Evolutionary conservation across 148 eudicot species (phyloP), one percentile per base, ranked within the genome.

Genomic region (Silene latifolia): DNA sequence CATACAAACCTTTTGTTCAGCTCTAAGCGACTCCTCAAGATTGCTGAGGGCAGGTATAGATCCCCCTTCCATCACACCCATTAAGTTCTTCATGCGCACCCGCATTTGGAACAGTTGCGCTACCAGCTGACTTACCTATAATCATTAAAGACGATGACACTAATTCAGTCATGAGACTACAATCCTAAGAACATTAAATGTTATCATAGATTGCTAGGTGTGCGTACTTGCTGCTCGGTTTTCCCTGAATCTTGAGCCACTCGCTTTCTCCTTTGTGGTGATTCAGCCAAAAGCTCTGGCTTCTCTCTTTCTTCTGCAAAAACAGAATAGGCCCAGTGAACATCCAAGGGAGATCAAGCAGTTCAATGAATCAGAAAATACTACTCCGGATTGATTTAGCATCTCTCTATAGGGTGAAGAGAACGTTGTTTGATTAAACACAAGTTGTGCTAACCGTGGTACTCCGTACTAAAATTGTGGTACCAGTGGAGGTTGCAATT

Each of bases 71-170:
- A 95, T 91, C 32, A 80, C 88, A 48, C 98, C 98, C 98, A 95
- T 90, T 42, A 95, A 67, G 79, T 89, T 95, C 88, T 95, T 95
- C 98, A 95, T 95, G 15, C 91, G 92, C 21, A 78, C 90, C 63
- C 98, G 96, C 98, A 95, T 95, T 85, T 95, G 96, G 82, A 92
- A 95, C 78, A 95, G 81, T 80, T 95, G 98, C 77, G 97, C 96
- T 77, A 95, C 93, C 73, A 95, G 89, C 86, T 92, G 96, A 78
- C 85, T 90, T 69, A 95, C 98, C 98, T 95, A 83, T 51, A 79
- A 82, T 60, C 74, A 20, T 20, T 12, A 8, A 46, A 44, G 72
- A 68, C 5, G 21, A 19, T 51, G 76, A 48, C 39, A 77, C 24
- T 68, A 60, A 71, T n/a, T 29, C 57, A 29, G 59, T 71, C 48